Evolutionary conservation across 768 basidiomycete species (phyloP).

Genomic region (Calocera viscosa): DNA sequence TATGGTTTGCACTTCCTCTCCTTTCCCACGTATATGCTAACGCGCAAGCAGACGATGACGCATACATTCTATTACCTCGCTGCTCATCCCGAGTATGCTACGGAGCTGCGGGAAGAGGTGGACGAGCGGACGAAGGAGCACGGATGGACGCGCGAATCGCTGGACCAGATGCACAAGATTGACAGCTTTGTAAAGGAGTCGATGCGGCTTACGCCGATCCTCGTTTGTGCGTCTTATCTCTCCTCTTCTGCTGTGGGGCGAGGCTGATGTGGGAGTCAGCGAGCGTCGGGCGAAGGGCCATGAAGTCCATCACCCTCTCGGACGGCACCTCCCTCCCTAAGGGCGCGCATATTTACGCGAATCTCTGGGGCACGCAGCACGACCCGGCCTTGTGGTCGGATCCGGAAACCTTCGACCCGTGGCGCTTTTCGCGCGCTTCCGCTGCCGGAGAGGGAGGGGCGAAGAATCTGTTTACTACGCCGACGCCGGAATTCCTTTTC

Average conservation of each 20-base stretch:
- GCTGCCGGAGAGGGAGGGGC: not conserved
- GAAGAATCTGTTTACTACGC: not conserved
- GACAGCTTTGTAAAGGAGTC: slow-evolving; percentile 15
- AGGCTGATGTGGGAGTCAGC: not conserved
- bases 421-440: slow-evolving; percentile 13
- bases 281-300: slow-evolving; percentile 12
- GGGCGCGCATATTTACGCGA: slow-evolving; percentile 22
- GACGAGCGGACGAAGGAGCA: not conserved
- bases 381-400: slow-evolving; percentile 15
- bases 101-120: slow-evolving; percentile 9
- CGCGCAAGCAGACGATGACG: slow-evolving; percentile 17
- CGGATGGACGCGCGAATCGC: not conserved
- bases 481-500: not conserved
- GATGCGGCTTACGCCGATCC: slow-evolving; percentile 9
- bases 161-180: slow-evolving; percentile 10
- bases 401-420: slow-evolving; percentile 17
- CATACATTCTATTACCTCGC: slow-evolving; percentile 31
- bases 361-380: slow-evolving; percentile 15
- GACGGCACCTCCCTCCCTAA: slow-evolving; percentile 17
- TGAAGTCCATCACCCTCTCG: slow-evolving; percentile 17
- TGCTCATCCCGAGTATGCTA: slow-evolving; percentile 21
- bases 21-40: not conserved
- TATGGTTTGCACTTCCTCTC: not conserved
- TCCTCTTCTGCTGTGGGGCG: not conserved
- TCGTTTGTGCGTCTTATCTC: not conserved